A percentile compares a stretch with the other conserved stretches of the same genome.
phyloP scores from a whole-genome alignment of 2,329 filamentous ascomycete species.

The Epichloe glyceriae region DNA sequence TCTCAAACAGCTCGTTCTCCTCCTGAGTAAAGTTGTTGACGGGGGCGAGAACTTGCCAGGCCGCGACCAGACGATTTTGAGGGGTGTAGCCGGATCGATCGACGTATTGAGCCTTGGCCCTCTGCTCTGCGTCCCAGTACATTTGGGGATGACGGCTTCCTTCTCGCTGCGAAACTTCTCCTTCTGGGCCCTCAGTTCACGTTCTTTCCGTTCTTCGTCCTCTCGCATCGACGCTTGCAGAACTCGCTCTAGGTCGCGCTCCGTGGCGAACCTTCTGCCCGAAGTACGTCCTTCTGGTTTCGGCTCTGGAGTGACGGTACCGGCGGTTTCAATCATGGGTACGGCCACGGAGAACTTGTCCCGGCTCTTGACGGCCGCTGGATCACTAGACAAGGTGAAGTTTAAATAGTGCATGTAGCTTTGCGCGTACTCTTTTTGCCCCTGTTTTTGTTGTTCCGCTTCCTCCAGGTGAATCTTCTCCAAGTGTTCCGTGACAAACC shows the following conservation, averaged over 20 bases:
- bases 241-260: constrained; percentile 60
- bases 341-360: constrained; percentile 36
- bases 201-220: constrained; percentile 57
- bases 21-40: constrained; percentile 62
- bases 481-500: constrained; percentile 34
- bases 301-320: constrained; percentile 34
- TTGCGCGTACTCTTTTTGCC: constrained; percentile 28
- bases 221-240: constrained; percentile 59
- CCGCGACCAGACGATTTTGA: constrained; percentile 52
- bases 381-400: constrained; percentile 43
- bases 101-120: constrained; percentile 43
- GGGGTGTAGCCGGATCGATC: constrained; percentile 54
- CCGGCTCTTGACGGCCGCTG: constrained; percentile 39
- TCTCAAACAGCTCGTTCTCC: constrained; percentile 59
- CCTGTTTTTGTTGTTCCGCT: constrained; percentile 24
- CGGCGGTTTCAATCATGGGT: constrained; percentile 20
- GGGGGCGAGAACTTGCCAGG: constrained; percentile 60
- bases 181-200: constrained; percentile 49
- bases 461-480: constrained; percentile 26
- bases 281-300: constrained; percentile 43
- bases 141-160: constrained; percentile 61
- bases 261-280: constrained; percentile 50
- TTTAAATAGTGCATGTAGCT: constrained; percentile 40
- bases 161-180: constrained; percentile 63
- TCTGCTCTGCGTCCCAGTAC: constrained; percentile 49